Conservation (phyloP, 2,329 filamentous ascomycete species). For the Zopfia rhizophila region DNA sequence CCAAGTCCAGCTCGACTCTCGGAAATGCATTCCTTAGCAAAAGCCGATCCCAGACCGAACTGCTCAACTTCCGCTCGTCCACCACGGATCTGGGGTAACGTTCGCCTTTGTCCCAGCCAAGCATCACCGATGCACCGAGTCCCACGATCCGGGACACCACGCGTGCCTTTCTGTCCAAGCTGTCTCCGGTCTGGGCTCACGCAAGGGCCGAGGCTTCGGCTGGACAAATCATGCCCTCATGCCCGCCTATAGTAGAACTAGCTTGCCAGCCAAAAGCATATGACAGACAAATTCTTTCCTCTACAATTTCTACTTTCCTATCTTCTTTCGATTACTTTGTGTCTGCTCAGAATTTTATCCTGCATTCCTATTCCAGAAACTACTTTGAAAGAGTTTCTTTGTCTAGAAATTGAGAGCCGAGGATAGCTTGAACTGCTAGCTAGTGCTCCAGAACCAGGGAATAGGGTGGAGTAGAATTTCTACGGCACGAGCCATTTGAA, state of each 20-base stretch:
- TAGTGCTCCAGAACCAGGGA: constrained; percentile 27
- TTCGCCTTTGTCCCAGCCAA: constrained; percentile 28
- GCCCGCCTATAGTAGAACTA: constrained; percentile 51
- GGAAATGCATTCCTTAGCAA: constrained; percentile 27
- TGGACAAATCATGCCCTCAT: constrained; percentile 40
- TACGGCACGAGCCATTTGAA: constrained; percentile 25
- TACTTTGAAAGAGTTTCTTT: constrained; percentile 31
- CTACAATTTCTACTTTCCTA: constrained; percentile 12
- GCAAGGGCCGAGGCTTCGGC: constrained; percentile 47
- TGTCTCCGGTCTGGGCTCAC: constrained; percentile 34
- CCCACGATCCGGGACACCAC: constrained; percentile 25
- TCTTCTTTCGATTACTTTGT: constrained; percentile 11
- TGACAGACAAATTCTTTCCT: constrained; percentile 36
- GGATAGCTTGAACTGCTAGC: constrained; percentile 24
- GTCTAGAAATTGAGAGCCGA: constrained; percentile 27
- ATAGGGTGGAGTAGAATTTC: constrained; percentile 15
- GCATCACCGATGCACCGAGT: constrained; percentile 19
- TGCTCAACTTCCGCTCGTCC: constrained; percentile 47
- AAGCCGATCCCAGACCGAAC: constrained; percentile 44
- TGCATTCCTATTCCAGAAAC: constrained; percentile 11
- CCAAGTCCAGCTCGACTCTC: too few relatives aligned
- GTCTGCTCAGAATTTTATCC: constrained; percentile 7
- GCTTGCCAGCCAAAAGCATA: constrained; percentile 24
- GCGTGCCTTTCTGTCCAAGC: constrained; percentile 19
- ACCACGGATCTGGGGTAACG: constrained; percentile 45